Evolutionary conservation across 2,329 filamentous ascomycete species (phyloP).

Genomic region (Ophiostoma tasmaniense): DNA sequence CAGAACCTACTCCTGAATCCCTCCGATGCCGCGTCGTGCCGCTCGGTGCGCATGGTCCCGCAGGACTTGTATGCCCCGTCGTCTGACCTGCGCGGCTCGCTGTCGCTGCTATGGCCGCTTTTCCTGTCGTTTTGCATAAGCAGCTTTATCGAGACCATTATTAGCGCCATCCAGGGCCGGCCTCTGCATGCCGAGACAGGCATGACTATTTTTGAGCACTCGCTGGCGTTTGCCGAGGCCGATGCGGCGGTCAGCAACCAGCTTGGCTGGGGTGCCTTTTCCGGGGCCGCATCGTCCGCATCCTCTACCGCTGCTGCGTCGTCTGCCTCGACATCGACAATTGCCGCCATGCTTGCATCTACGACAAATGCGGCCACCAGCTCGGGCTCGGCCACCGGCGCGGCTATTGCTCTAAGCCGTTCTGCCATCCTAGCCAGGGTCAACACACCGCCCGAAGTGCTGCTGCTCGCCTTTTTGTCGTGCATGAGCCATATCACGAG

Average conservation of each 20-base stretch:
- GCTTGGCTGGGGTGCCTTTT: constrained; percentile 60
- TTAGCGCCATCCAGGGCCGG: constrained; percentile 78
- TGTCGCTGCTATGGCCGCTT: constrained; percentile 66
- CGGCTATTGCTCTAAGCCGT: constrained; percentile 45
- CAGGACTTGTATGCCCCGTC: constrained; percentile 40
- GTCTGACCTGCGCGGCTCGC: constrained; percentile 61
- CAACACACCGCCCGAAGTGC: constrained; percentile 82
- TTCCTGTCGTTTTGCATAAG: constrained; percentile 64
- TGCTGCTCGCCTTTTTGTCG: constrained; percentile 81
- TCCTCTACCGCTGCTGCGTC: background rate
- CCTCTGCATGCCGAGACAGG: constrained; percentile 76
- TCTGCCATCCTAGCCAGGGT: constrained; percentile 67
- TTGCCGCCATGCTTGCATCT: constrained; percentile 20
- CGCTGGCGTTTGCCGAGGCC: constrained; percentile 88
- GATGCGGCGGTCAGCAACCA: constrained; percentile 79
- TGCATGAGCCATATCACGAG: constrained; percentile 82
- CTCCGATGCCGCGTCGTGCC: constrained; percentile 65
- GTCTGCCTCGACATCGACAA: constrained; percentile 22
- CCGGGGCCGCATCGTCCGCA: background rate
- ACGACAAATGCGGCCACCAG: constrained; percentile 24
- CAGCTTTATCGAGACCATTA: constrained; percentile 82
- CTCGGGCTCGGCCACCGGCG: constrained; percentile 19
- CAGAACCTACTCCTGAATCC: constrained; percentile 65
- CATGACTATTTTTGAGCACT: constrained; percentile 95
- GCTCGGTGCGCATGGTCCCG: constrained; percentile 63